Percentiles rank a stretch among this genome's conserved stretches.
Evolutionary conservation across 2,329 filamentous ascomycete species (phyloP).

Genomic region (Phyllosticta citriasiana): DNA sequence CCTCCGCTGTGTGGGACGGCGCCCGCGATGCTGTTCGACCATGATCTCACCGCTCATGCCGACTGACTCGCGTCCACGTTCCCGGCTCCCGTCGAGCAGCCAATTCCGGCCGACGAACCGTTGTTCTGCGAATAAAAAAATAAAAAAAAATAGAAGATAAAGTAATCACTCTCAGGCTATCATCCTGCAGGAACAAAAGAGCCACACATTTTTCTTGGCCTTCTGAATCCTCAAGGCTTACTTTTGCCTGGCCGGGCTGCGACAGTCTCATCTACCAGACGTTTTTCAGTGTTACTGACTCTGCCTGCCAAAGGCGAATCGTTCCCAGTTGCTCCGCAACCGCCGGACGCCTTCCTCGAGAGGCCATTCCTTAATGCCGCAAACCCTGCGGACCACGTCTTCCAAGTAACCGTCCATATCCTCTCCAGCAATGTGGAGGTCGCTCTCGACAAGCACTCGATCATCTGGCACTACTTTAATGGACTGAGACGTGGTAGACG

Average conservation of each 20-base stretch:
- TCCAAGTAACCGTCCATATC: conserved; percentile 71
- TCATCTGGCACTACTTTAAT: conserved; percentile 67
- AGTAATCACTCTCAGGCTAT: background rate
- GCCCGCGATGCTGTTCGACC: background rate
- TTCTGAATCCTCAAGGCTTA: background rate
- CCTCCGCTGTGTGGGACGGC: background rate
- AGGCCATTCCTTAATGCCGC: conserved; percentile 66
- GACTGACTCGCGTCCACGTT: background rate
- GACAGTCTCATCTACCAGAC: too few species aligned
- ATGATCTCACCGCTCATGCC: background rate
- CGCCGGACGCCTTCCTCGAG: conserved; percentile 59
- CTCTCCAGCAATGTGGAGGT: conserved; percentile 72
- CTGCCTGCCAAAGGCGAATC: conserved; percentile 57
- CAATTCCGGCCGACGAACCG: background rate
- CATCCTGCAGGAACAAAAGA: background rate
- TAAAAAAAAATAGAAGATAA: too few species aligned
- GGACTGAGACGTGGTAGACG: conserved; percentile 50
- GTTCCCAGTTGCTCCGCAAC: conserved; percentile 65
- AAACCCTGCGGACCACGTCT: conserved; percentile 65
- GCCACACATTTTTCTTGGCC: background rate
- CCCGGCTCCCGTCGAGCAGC: background rate
- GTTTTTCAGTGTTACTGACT: background rate
- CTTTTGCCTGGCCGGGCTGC: background rate
- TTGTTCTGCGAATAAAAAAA: background rate
- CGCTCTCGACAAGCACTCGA: conserved; percentile 77